Conservation (phyloP, 345 rosid genomes). For the Bruguiera parviflora region DNA sequence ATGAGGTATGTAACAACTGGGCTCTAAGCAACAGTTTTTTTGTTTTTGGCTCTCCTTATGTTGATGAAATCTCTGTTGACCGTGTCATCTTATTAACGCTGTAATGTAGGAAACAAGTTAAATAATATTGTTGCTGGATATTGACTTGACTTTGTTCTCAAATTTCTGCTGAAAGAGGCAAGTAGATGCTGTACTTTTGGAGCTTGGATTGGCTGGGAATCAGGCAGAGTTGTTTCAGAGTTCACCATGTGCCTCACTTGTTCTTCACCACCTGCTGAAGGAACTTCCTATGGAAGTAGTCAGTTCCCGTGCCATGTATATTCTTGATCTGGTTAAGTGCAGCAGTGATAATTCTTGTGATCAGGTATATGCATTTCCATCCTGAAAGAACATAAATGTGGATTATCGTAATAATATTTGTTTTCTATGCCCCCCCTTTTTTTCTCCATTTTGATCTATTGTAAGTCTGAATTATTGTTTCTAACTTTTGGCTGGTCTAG, state of each 20-base stretch:
- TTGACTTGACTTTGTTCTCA: slow-evolving; percentile 3
- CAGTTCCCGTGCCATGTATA: slow-evolving; percentile 54
- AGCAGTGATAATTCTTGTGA: slow-evolving; percentile 63
- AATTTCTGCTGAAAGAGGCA: slow-evolving; percentile 40
- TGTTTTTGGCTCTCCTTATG: neutral
- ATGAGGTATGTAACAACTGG: neutral
- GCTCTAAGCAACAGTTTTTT: neutral
- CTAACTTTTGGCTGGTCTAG: slow-evolving; percentile 34
- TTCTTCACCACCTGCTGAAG: slow-evolving; percentile 75
- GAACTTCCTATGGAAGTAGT: slow-evolving; percentile 69
- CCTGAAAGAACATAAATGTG: neutral
- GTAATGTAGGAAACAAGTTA: neutral
- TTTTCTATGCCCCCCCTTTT: slow-evolving; percentile 10
- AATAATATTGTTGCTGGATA: slow-evolving; percentile 2
- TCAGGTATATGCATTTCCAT: slow-evolving; percentile 44
- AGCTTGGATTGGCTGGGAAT: slow-evolving; percentile 63
- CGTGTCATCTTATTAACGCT: slow-evolving; percentile 6
- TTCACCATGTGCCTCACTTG: slow-evolving; percentile 51
- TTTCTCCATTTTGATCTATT: neutral
- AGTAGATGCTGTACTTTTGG: slow-evolving; percentile 45
- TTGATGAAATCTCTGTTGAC: neutral
- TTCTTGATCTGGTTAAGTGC: slow-evolving; percentile 60
- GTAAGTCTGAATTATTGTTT: slow-evolving; percentile 2
- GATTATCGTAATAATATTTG: neutral
- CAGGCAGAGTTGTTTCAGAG: slow-evolving; percentile 37